Conservation (phyloP, 306 rosid species). For the Psophocarpus tetragonolobus region DNA sequence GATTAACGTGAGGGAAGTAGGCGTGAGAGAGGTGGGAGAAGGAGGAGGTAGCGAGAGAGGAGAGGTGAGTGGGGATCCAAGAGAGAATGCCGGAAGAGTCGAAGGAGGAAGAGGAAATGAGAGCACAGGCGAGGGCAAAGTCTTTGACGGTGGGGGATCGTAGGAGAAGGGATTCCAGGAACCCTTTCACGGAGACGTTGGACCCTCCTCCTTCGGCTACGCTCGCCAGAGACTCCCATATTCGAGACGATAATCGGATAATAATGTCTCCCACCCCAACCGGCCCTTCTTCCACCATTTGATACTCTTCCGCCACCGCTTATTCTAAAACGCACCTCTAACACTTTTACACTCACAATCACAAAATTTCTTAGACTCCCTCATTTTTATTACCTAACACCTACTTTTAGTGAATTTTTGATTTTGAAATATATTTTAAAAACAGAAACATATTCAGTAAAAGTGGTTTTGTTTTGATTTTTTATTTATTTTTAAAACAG, state of each 20-base stretch:
- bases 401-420: too few species aligned
- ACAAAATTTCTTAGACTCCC: too few species aligned
- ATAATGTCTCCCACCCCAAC: conserved; percentile 51
- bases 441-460: too few species aligned
- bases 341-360: too few species aligned
- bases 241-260: conserved; percentile 58
- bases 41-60: conserved; percentile 51
- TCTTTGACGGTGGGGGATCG: conserved; percentile 49
- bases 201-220: too few species aligned
- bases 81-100: conserved; percentile 56
- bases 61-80: conserved; percentile 68
- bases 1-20: conserved; percentile 22
- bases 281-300: conserved; percentile 63
- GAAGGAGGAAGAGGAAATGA: conserved; percentile 55
- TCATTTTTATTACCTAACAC: too few species aligned
- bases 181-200: conserved; percentile 56
- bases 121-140: conserved; percentile 71
- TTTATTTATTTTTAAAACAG: too few species aligned
- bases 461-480: too few species aligned
- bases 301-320: neutral
- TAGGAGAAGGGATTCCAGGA: conserved; percentile 64
- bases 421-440: too few species aligned
- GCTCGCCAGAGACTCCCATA: conserved; percentile 43
- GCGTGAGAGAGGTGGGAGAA: conserved; percentile 51
- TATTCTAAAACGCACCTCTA: neutral